phyloP scores from a whole-genome alignment of 306 rosid species.

The Delonix regia region DNA sequence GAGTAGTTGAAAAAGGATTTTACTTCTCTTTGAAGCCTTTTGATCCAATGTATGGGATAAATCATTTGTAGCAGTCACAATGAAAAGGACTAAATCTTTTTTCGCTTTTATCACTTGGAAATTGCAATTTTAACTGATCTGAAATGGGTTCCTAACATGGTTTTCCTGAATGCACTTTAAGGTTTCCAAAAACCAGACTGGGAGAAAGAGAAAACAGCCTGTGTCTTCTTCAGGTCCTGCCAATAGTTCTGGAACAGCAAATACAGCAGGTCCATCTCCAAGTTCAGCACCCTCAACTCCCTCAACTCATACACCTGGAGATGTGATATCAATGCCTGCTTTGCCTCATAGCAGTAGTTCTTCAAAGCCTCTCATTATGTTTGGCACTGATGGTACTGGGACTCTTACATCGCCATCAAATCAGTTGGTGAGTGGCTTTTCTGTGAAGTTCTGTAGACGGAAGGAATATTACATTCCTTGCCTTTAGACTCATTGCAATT shows the following conservation, averaged over 20 bases:
- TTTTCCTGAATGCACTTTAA: constrained; percentile 50
- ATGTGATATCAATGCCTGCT: constrained; percentile 94
- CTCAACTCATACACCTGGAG: constrained; percentile 95
- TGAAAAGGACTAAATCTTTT: background rate
- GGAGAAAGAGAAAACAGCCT: constrained; percentile 98
- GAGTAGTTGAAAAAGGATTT: background rate
- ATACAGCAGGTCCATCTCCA: constrained; percentile 97
- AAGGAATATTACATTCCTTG: constrained; percentile 62
- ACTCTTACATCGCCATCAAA: constrained; percentile 92
- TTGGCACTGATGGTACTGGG: constrained; percentile 77
- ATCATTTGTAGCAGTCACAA: background rate
- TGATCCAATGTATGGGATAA: background rate
- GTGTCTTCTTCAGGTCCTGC: constrained; percentile 99
- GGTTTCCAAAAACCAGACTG: constrained; percentile 95
- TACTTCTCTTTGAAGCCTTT: background rate
- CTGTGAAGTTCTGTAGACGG: constrained; percentile 40
- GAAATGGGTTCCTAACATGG: constrained; percentile 46
- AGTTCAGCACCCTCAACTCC: constrained; percentile 99
- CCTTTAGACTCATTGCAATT: constrained; percentile 82
- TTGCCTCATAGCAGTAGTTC: constrained; percentile 86
- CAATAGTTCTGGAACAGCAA: constrained; percentile 97
- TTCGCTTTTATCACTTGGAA: background rate
- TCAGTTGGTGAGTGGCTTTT: constrained; percentile 80
- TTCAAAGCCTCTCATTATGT: constrained; percentile 89
- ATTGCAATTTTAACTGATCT: background rate